Evolutionary conservation across 495 filamentous ascomycete species (phyloP), one percentile per base, ranked within the genome.

Genomic region (Cercophora scortea): DNA sequence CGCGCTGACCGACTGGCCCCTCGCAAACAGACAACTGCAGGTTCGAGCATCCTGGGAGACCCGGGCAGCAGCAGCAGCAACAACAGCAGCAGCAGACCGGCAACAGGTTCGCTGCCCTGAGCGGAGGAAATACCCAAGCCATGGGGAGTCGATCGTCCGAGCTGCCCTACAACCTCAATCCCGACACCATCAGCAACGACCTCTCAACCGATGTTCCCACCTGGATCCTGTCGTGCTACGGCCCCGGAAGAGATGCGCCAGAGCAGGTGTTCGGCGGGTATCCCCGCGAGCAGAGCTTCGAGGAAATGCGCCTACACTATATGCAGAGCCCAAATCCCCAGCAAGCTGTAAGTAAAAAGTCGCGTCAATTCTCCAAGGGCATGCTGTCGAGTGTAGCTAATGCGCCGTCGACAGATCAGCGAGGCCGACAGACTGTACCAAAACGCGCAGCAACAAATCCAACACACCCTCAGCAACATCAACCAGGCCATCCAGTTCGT

Each of bases 161-260:
- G 47, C 46, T 39, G 1, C 59, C 52, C 2, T 54, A 52, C 38
- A 40, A 81, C 25, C 66, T 90, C 35, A 78, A 68, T 32, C 69
- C 67, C 41, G 79, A 76, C 0, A 64, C 62, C 7, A 85, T 94
- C 58, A 75, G 76, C 44, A 52, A 54, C 12, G 89, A 94, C 55
- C 70, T 94, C n/a, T 76, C 71, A 1, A 67, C 72, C 33, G 87
- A 90, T 49, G 79, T 77, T 16, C 90, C 90, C 38, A 61, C 75
- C 73, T 96, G 89, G 87, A 77, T 89, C 11, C 78, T 95, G n/a
- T 94, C 90, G 0, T 77, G 82, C 38, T 96, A 91, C 66, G 85
- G 80, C 6, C 89, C 90, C 0, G 82, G 80, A 5, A 74, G 69
- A 55, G 78, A 88, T 49, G 83, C 83, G 1, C 90, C 90, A 1